Conservation (phyloP, 1,139 yeast species). For the Yamadazyma buinensis region DNA sequence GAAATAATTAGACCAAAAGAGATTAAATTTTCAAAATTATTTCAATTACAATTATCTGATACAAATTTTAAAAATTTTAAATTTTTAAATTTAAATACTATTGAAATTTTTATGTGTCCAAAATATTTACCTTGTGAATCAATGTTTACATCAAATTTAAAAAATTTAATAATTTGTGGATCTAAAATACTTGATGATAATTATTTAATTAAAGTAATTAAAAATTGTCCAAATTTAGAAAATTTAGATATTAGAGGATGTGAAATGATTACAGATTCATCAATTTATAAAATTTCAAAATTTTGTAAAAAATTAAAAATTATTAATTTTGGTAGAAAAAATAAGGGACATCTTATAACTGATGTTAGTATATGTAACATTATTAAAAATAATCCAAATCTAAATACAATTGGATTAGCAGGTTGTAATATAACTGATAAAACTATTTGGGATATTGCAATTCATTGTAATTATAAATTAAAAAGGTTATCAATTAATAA, state of each 20-base stretch:
- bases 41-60: slow-evolving; percentile 19
- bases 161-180: slow-evolving; percentile 71
- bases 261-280: slow-evolving; percentile 70
- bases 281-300: slow-evolving; percentile 62
- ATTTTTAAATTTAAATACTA: slow-evolving; percentile 53
- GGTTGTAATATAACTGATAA: slow-evolving; percentile 81
- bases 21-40: slow-evolving; percentile 36
- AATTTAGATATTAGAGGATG: slow-evolving; percentile 82
- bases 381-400: slow-evolving; percentile 47
- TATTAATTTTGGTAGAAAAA: slow-evolving; percentile 79
- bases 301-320: slow-evolving; percentile 52
- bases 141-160: slow-evolving; percentile 41
- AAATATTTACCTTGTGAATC: slow-evolving; percentile 53
- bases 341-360: slow-evolving; percentile 64
- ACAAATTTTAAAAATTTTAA: slow-evolving; percentile 19
- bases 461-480: slow-evolving; percentile 49
- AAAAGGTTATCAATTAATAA: slow-evolving; percentile 76
- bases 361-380: slow-evolving; percentile 63
- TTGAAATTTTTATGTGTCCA: slow-evolving; percentile 86
- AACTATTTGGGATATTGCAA: slow-evolving; percentile 76
- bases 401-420: slow-evolving; percentile 80
- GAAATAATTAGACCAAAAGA: slow-evolving; percentile 26
- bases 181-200: slow-evolving; percentile 61
- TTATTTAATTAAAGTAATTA: slow-evolving; percentile 49
- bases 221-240: slow-evolving; percentile 56